Evolutionary conservation across 495 filamentous ascomycete genomes (phyloP), one percentile per base, ranked within the genome.

Genomic region (Penicillium coffeae): DNA sequence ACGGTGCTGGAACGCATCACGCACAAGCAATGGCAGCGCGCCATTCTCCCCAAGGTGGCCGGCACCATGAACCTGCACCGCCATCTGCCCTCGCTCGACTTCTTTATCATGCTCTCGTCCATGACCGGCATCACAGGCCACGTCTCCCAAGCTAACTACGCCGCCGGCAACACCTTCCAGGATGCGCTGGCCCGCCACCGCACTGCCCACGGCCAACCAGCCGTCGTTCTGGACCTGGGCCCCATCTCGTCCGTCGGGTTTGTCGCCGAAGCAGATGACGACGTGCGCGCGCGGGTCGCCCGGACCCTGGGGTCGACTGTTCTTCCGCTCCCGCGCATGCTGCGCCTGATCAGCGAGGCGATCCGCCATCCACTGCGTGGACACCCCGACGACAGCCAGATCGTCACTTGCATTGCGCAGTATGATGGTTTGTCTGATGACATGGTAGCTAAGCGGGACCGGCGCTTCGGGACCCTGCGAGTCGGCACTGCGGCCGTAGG

Each of bases 11-110:
- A 74, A 8, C 65, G 69, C n/a, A 78, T 77, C 73, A 60, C 62
- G 0, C 42, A 58, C 14, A 52, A 62, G 0, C 57, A 72, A 33
- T 72, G 66, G 56, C 52, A 50, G 0, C 54, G 48, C 0, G 60
- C 63, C 2, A 50, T 70, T 1, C 50, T 45, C 3, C 69, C 71
- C 30, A 77, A 77, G 55, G 65, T 70, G 1, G 40, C 64, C 3
- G 75, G 74, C 1, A 63, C 67, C 1, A 68, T 59, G 64, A 75
- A 82, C 59, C 72, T 85, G 44, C 80, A 85, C 57, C 63, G 75
- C 27, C 54, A 64, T 2, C 67, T 83, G 7, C 14, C 37, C 4
- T 46, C 52, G 2, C 45, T 73, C 9, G 72, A 75, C 43, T 79
- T 78, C 64, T 77, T 78, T 56, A 50, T 70, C 36, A 57, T 77